Base-by-base conservation (phyloP, 352 stramenopile species). In the Globisporangium radiosum region DNA sequence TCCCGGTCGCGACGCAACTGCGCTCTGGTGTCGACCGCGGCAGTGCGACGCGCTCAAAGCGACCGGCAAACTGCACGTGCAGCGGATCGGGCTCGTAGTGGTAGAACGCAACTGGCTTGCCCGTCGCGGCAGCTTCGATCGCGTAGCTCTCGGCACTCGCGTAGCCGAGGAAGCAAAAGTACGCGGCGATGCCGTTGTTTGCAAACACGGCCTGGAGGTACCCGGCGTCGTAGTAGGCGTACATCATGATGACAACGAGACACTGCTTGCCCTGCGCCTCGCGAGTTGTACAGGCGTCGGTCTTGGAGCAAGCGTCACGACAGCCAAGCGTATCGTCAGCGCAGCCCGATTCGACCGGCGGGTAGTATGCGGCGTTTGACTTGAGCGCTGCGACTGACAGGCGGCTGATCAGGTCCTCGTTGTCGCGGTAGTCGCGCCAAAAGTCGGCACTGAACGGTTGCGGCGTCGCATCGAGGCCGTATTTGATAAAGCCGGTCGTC, bases 61-160 rank as follows among this genome's bases (percentile, higher is more conserved):
- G 47, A 4, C 59, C 62, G 0, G 52, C 11, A 54, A 83, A 14
- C 9, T 68, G 10, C 14, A 69, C 60, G 42, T 76, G 64, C 49
- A 79, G 78, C 53, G 62, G 49, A n/a, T 82, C 73, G 4, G 73
- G 75, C 53, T 83, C 75, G 56, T 70, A 85, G 51, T 83, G 64
- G 50, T 81, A 83, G 42, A 85, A 85, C 7, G 73, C 33, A 3
- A 81, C 62, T 0, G 69, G 64, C 10, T 54, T 40, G 33, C 7
- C 48, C 33, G 2, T 52, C 73, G 58, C 52, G 25, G 25, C 25
- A 25, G 57, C 40, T 33, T 62, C 57, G 11, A 62, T 13, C 6
- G 42, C 54, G 38, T 68, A 69, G 3, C 36, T 47, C 15, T 56
- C 37, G 8, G 52, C 17, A 42, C 43, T 39, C 1, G 39, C 47